A percentile compares a stretch with the other conserved stretches of the same genome.
Evolutionary conservation across 805 yeast species (phyloP).

Genomic region (Kodamaea jinghongensis): DNA sequence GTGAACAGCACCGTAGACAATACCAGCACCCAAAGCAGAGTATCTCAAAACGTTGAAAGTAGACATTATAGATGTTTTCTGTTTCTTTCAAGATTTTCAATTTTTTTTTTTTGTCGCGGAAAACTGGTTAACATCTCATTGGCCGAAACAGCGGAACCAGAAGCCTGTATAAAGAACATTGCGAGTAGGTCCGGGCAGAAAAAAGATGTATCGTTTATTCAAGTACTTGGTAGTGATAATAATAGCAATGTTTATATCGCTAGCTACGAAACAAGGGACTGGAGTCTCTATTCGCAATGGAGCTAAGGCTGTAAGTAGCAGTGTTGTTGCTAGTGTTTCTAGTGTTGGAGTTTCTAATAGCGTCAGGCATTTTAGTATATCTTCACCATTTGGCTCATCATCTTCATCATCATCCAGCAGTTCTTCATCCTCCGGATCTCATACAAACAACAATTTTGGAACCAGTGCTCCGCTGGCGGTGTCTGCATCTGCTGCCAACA

Average conservation of each 20-base stretch:
- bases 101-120: slow-evolving; percentile 6
- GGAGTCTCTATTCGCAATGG: slow-evolving; percentile 5
- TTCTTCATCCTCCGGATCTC: slow-evolving; percentile 11
- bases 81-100: slow-evolving; percentile 5
- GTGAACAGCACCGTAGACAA: slow-evolving; percentile 84
- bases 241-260: slow-evolving; percentile 20
- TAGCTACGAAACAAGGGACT: slow-evolving; percentile 12
- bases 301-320: slow-evolving; percentile 1
- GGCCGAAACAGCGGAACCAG: slow-evolving; percentile 2
- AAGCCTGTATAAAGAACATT: slow-evolving; percentile 1
- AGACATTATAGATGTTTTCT: slow-evolving; percentile 25
- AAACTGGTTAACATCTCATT: slow-evolving; percentile 3
- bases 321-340: slow-evolving; percentile 3
- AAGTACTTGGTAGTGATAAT: slow-evolving; percentile 15
- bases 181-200: neutral
- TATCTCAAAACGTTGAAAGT: slow-evolving; percentile 80
- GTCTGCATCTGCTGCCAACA: slow-evolving; percentile 19
- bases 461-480: slow-evolving; percentile 14
- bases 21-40: slow-evolving; percentile 85
- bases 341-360: neutral
- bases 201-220: slow-evolving; percentile 7
- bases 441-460: slow-evolving; percentile 14
- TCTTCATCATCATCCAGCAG: slow-evolving; percentile 20
- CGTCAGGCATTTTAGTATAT: slow-evolving; percentile 4
- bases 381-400: slow-evolving; percentile 13